Evolutionary conservation across 2,329 filamentous ascomycete species (phyloP).

Genomic region (Camptophora hylomeconis): DNA sequence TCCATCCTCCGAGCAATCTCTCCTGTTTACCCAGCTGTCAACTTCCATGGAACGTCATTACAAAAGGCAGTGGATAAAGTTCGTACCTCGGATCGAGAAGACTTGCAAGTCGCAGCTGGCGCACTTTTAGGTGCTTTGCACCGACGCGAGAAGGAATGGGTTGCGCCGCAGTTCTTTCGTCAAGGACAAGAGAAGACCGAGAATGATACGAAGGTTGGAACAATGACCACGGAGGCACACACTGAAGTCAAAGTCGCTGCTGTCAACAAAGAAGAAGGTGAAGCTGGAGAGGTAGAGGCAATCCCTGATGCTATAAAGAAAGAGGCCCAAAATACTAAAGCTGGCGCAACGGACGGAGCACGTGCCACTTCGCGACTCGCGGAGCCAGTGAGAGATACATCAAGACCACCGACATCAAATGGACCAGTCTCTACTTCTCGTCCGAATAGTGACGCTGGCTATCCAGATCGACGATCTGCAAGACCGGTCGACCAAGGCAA

Average conservation of each 20-base stretch:
- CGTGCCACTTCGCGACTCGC: slow-evolving; percentile 8
- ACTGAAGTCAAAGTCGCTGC: slow-evolving; percentile 14
- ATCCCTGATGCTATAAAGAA: slow-evolving; percentile 9
- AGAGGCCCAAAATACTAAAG: slow-evolving; percentile 6
- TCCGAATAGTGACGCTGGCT: slow-evolving; percentile 4
- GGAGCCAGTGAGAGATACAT: no score
- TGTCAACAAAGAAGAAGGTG: slow-evolving; percentile 34
- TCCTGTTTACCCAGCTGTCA: slow-evolving; percentile 74
- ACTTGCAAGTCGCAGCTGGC: slow-evolving; percentile 37
- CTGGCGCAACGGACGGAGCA: slow-evolving; percentile 5
- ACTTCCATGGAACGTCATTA: slow-evolving; percentile 60
- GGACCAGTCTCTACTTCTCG: slow-evolving; percentile 9
- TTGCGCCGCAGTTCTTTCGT: slow-evolving; percentile 34
- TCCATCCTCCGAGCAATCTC: slow-evolving; percentile 72
- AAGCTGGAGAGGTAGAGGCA: slow-evolving; percentile 20
- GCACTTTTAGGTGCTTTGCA: slow-evolving; percentile 36
- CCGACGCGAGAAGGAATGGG: slow-evolving; percentile 35
- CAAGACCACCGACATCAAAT: slow-evolving; percentile 6
- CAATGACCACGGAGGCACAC: slow-evolving; percentile 15
- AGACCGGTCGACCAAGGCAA: slow-evolving; percentile 7
- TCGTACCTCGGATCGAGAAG: slow-evolving; percentile 32
- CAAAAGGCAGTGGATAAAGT: slow-evolving; percentile 29
- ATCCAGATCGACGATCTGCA: slow-evolving; percentile 7
- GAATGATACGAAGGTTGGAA: slow-evolving; percentile 9
- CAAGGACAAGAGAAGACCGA: slow-evolving; percentile 10